A percentile compares a stretch with the other conserved stretches of the same genome.
Conservation (phyloP, 2,329 filamentous ascomycete species). For the Endocalyx cinctus region DNA sequence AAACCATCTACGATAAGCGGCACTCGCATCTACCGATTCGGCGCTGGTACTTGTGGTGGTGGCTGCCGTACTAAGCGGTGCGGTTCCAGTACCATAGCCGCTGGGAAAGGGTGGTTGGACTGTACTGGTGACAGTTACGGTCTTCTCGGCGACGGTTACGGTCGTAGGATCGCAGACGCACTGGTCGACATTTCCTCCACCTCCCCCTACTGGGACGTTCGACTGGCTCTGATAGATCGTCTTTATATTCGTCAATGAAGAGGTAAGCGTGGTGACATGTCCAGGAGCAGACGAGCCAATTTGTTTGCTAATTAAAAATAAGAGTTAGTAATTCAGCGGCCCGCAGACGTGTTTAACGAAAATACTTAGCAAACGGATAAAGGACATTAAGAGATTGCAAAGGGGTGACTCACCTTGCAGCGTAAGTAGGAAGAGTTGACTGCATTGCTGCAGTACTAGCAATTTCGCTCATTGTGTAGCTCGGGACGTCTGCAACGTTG, state of each 20-base stretch:
- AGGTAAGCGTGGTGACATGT: slow-evolving; percentile 13
- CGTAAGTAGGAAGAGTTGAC: too few relatives aligned
- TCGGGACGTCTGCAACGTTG: slow-evolving; percentile 16
- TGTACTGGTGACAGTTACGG: slow-evolving; percentile 15
- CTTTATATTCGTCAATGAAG: slow-evolving; percentile 8
- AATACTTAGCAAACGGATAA: neutral
- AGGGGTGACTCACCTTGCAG: slow-evolving; percentile 17
- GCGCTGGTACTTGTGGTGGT: neutral
- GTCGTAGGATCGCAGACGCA: slow-evolving; percentile 21
- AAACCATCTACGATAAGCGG: slow-evolving; percentile 3
- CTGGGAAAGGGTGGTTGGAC: slow-evolving; percentile 23
- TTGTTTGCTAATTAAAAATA: too few relatives aligned
- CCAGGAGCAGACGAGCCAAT: neutral
- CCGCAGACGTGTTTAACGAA: neutral
- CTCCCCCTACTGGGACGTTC: neutral
- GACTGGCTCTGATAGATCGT: slow-evolving; percentile 9
- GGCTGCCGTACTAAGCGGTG: slow-evolving; percentile 5
- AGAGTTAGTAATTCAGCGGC: too few relatives aligned
- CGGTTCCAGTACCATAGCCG: slow-evolving; percentile 13
- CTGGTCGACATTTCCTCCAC: neutral
- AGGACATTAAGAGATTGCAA: slow-evolving; percentile 2
- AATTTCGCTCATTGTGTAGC: slow-evolving; percentile 20
- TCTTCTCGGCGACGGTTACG: slow-evolving; percentile 13
- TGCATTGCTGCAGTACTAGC: slow-evolving; percentile 15
- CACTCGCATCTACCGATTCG: neutral